Percentiles rank a stretch among this genome's conserved stretches.
These are phyloP conservation scores for Citrus sinensis DNA, from an alignment of 345 rosid genomes.

Conservation along the genomic window DNA sequence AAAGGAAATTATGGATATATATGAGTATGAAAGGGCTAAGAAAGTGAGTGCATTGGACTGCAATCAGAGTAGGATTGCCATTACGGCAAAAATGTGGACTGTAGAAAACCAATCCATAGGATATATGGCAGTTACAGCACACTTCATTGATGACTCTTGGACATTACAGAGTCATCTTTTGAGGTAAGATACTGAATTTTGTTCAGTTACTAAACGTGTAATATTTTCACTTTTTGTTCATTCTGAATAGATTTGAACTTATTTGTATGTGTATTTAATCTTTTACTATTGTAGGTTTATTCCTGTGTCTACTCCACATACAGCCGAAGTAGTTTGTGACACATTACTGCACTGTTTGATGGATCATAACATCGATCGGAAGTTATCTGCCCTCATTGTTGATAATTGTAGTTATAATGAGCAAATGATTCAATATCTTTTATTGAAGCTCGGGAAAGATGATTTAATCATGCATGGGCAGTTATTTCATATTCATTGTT, in stretches of 20 bases:
- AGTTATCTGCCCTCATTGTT: background rate
- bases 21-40: too few species aligned
- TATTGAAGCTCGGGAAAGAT: background rate
- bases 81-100: background rate
- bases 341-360: background rate
- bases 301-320: background rate
- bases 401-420: constrained; percentile 3
- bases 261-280: too few species aligned
- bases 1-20: too few species aligned
- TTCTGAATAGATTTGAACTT: too few species aligned
- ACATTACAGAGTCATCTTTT: background rate
- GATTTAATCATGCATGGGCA: background rate
- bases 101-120: background rate
- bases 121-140: background rate
- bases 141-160: background rate
- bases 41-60: too few species aligned
- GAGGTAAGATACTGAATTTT: background rate
- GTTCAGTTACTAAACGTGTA: too few species aligned
- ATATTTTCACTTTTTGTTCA: background rate
- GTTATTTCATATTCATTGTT: background rate
- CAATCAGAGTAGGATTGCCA: background rate
- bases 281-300: background rate
- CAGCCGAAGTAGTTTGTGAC: background rate
- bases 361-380: background rate
- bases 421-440: background rate